Conservation (phyloP, 306 rosid species). For the Ormosia emarginata region DNA sequence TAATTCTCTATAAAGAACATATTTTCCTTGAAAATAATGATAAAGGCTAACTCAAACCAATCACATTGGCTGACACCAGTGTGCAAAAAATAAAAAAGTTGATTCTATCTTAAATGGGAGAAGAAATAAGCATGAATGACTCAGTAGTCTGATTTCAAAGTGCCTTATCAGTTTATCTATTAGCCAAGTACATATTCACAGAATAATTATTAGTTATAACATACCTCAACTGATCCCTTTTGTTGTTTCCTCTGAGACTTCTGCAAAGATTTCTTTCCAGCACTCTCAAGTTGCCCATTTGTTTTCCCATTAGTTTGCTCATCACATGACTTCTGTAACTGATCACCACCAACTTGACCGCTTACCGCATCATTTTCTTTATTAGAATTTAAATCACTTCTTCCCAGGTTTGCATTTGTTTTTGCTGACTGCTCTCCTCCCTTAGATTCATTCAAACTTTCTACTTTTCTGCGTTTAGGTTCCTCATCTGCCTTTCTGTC, state of each 20-base stretch:
- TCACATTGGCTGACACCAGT: not conserved
- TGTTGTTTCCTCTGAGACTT: conserved; percentile 47
- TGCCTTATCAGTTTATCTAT: not conserved
- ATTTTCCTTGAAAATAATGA: not conserved
- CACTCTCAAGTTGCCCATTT: conserved; percentile 35
- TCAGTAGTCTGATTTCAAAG: not conserved
- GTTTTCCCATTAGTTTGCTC: conserved; percentile 17
- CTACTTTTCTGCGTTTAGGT: conserved; percentile 53
- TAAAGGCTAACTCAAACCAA: not conserved
- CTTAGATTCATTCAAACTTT: conserved; percentile 27
- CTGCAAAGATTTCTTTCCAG: conserved; percentile 41
- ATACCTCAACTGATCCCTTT: conserved; percentile 74
- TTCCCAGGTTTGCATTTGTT: conserved; percentile 10
- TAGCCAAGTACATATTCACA: not conserved
- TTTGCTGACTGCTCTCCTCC: conserved; percentile 29
- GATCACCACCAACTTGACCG: conserved; percentile 4
- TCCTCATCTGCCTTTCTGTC: conserved; percentile 54
- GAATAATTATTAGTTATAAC: not conserved
- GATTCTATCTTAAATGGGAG: not conserved
- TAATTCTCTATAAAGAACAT: not conserved
- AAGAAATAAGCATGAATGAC: not conserved
- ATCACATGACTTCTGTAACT: conserved; percentile 13
- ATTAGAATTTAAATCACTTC: conserved; percentile 3
- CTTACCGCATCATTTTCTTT: conserved; percentile 1
- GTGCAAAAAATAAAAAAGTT: not conserved